Evolutionary conservation across 148 eudicot species (phyloP).

Genomic region (Suaeda aralocaspica): DNA sequence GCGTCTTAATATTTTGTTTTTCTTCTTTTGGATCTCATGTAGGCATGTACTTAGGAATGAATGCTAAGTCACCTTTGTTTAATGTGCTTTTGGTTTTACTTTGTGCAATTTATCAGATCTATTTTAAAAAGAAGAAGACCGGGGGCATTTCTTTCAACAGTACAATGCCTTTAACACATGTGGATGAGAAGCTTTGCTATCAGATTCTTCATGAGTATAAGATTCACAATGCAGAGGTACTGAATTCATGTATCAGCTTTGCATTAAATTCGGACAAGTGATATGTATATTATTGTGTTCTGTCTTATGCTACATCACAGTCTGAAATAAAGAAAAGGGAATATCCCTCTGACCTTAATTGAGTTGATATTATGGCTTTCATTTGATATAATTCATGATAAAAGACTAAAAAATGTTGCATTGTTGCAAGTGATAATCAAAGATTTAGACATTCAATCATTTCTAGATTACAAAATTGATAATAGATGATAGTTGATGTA

Average conservation of each 20-base stretch:
- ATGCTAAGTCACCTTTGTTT: conserved; percentile 11
- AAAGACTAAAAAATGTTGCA: too few relatives aligned
- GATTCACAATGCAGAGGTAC: conserved; percentile 98
- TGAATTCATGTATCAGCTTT: conserved; percentile 3
- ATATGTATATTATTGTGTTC: neutral
- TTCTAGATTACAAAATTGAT: too few relatives aligned
- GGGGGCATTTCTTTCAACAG: conserved; percentile 98
- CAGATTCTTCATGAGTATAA: conserved; percentile 98
- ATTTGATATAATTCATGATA: too few relatives aligned
- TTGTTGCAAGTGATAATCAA: too few relatives aligned
- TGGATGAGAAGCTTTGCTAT: conserved; percentile 98
- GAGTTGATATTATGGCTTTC: neutral
- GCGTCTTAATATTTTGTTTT: neutral
- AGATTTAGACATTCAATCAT: too few relatives aligned
- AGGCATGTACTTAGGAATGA: neutral
- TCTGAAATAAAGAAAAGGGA: too few relatives aligned
- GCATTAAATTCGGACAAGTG: neutral
- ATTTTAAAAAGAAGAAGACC: conserved; percentile 96
- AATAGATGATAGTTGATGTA: neutral
- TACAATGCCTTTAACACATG: conserved; percentile 73
- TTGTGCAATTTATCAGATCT: conserved; percentile 51
- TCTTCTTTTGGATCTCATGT: neutral
- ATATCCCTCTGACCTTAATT: neutral
- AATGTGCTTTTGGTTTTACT: conserved; percentile 9
- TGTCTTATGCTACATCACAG: neutral